Evolutionary conservation across 2,329 filamentous ascomycete genomes (phyloP).

Genomic region (Endothia cerciana): DNA sequence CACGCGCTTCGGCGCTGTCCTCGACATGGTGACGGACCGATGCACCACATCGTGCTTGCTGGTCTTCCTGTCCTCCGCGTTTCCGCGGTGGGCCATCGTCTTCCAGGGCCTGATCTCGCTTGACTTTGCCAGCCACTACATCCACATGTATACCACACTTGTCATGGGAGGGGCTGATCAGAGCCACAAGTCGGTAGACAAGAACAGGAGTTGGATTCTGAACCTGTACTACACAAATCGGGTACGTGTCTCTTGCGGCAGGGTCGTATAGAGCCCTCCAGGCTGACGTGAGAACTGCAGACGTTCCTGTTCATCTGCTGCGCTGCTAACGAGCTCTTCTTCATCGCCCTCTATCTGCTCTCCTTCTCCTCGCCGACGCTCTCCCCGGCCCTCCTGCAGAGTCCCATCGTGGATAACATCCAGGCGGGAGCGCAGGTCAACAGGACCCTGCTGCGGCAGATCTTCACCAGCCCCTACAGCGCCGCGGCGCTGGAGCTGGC

Average conservation of each 20-base stretch:
- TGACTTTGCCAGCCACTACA: slow-evolving; percentile 95
- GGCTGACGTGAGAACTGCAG: slow-evolving; percentile 50
- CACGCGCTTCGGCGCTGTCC: slow-evolving; percentile 91
- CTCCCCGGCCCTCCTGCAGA: slow-evolving; percentile 77
- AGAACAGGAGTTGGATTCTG: slow-evolving; percentile 83
- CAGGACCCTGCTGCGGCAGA: slow-evolving; percentile 69
- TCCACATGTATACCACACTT: slow-evolving; percentile 97
- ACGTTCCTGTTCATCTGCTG: slow-evolving; percentile 90
- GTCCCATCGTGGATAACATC: slow-evolving; percentile 56
- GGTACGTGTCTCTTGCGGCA: slow-evolving; percentile 55
- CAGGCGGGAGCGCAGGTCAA: slow-evolving; percentile 72
- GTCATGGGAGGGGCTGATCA: slow-evolving; percentile 80
- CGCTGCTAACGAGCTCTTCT: slow-evolving; percentile 91
- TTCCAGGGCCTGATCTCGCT: slow-evolving; percentile 93
- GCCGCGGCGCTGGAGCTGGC: slow-evolving; percentile 91
- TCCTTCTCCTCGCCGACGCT: slow-evolving; percentile 92
- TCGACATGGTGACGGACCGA: slow-evolving; percentile 99
- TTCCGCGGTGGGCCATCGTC: slow-evolving; percentile 89
- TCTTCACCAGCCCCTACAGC: slow-evolving; percentile 89
- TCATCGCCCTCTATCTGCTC: slow-evolving; percentile 96
- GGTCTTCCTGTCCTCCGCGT: slow-evolving; percentile 92
- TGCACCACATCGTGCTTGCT: slow-evolving; percentile 95
- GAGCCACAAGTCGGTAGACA: slow-evolving; percentile 93
- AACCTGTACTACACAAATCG: slow-evolving; percentile 98
- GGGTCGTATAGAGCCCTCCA: neutral